These are phyloP conservation scores for Malus hybrid DNA, from an alignment of 331 rosid genomes.

Conservation along the genomic window DNA sequence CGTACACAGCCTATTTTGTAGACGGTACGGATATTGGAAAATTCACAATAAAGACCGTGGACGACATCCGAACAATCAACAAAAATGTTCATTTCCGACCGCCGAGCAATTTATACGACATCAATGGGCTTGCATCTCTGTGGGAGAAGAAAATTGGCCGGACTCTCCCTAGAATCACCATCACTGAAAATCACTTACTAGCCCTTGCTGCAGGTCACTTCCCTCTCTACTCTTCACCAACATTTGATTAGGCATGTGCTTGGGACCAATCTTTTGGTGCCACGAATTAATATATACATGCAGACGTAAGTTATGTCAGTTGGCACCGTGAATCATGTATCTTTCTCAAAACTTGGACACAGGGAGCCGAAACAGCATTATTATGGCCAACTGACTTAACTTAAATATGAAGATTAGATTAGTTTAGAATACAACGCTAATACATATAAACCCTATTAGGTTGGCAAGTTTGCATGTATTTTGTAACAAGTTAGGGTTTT, in stretches of 20 bases:
- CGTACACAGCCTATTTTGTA: constrained; percentile 54
- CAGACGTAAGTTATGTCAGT: background rate
- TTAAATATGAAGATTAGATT: background rate
- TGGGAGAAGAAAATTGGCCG: constrained; percentile 70
- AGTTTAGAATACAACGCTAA: background rate
- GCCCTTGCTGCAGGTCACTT: constrained; percentile 55
- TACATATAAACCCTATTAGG: background rate
- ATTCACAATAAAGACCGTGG: constrained; percentile 45
- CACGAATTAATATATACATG: no score
- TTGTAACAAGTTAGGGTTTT: background rate
- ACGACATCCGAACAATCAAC: constrained; percentile 45
- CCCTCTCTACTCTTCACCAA: background rate
- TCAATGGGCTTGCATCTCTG: constrained; percentile 56
- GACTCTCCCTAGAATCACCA: constrained; percentile 47
- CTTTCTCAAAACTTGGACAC: background rate
- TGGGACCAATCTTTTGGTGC: background rate
- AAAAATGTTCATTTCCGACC: constrained; percentile 72
- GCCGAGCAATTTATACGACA: constrained; percentile 36
- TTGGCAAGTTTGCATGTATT: background rate
- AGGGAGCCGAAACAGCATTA: no score
- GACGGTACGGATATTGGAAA: constrained; percentile 69
- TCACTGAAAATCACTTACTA: constrained; percentile 55
- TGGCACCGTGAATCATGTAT: no score
- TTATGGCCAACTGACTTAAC: background rate
- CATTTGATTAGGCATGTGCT: background rate